Base-by-base conservation (phyloP, 345 rosid species). In the Ceriops decandra region DNA sequence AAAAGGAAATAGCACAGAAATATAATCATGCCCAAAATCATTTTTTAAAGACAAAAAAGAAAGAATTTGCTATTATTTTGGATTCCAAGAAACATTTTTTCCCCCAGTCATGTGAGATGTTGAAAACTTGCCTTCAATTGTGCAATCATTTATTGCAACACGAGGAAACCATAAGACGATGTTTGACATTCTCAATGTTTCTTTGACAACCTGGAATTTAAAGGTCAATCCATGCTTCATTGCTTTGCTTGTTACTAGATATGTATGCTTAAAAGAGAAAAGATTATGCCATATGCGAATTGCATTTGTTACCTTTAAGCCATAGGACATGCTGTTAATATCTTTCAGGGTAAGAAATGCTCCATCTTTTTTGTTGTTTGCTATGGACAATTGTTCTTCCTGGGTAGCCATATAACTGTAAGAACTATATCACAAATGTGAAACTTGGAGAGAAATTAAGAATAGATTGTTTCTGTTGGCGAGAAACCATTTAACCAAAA, bases 161-260 rank as follows among this genome's bases (percentile, higher is more conserved):
- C 90, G 83, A 0, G 90, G 90, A 57, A 74, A 78, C 90, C 90
- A 86, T 33, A 86, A 35, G 74, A 86, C 60, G 58, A 84, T 82
- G 79, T 86, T 86, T 15, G 84, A 78, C 88, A 86, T 79, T 74
- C 90, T 82, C 63, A 86, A 74, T 32, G 90, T 86, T 76, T 86
- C 90, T 63, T 79, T 86, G 60, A 84, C 77, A 31, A 86, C 90
- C 90, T 86, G 83, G 60, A 61, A 1, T 66, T 30, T 53, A 86
- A 68, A 63, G 11, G 33, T 38, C 65, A 16, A 22, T 31, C 42
- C 32, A 20, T 53, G 26, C 27, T 24, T 24, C n/a, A 21, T 19
- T 35, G 42, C 42, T 35, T 35, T 35, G 42, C 10, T 35, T 35
- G 9, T 20, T 19, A n/a, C 56, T 19, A 11, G 3, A 53, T 6